phyloP scores from a whole-genome alignment of 768 basidiomycete genomes.

The Rhizopogon rudus region DNA sequence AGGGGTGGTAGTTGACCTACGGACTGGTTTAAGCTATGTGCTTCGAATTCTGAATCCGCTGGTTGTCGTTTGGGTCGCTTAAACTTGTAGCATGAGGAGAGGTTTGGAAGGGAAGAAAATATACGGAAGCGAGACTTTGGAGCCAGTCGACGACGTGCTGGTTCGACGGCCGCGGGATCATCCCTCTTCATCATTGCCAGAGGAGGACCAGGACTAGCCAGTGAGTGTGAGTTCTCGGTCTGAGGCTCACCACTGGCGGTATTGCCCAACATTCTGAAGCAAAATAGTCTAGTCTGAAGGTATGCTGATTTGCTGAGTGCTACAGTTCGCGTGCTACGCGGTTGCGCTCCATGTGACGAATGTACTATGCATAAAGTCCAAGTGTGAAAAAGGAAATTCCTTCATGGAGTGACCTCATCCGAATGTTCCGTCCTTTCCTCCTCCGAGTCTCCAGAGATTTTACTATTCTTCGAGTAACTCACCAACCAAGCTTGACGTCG shows the following conservation, averaged over 20 bases:
- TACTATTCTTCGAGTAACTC: not conserved
- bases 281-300: not conserved
- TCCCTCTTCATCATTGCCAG: slow-evolving; percentile 35
- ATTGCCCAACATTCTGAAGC: slow-evolving; percentile 1
- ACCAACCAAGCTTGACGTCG: not conserved
- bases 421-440: slow-evolving; percentile 3
- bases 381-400: not conserved
- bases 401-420: not conserved
- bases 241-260: not conserved
- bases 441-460: not conserved
- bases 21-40: not conserved
- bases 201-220: slow-evolving; percentile 24
- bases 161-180: slow-evolving; percentile 36
- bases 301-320: not conserved
- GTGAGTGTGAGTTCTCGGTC: not conserved
- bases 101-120: slow-evolving; percentile 28
- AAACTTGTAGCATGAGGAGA: slow-evolving; percentile 12
- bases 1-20: not conserved
- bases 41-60: not conserved
- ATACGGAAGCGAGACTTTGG: slow-evolving; percentile 29
- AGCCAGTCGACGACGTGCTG: slow-evolving; percentile 42
- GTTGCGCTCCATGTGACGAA: not conserved
- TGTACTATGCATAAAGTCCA: not conserved
- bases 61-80: slow-evolving; percentile 4
- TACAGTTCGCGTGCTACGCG: too few species aligned